Base-by-base conservation (phyloP, 768 basidiomycete genomes). In the Phylloporus sp. region DNA sequence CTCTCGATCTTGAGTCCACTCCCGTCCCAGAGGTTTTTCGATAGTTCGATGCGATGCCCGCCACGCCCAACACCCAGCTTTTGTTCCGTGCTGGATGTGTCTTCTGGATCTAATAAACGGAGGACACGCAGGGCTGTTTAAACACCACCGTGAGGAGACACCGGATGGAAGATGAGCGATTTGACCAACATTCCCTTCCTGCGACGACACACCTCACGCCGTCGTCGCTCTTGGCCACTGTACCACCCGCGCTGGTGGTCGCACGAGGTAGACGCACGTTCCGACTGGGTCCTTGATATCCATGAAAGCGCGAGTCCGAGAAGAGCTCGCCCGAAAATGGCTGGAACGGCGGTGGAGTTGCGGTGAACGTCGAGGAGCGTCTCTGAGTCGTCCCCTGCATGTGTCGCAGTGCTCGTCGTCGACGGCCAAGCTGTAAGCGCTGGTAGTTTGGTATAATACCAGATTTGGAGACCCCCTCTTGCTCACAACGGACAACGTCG, bases 1-100 rank as follows among this genome's bases (percentile, higher is more conserved):
- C 85, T 85, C 48, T 91, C 88, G 18, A 86, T 81, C 69, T 90
- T 91, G 49, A 91, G 70, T 0, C 86, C 86, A 49, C 81, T 88
- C 0, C 82, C 80, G 9, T 82, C 85, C 89, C 89, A 91, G 42
- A 88, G 72, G 61, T 91, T 91, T 43, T 84, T 79, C 12, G 85
- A 85, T 8, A 77, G 76, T 50, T 90, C 88, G n/a, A 88, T 78
- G 32, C 81, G 76, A 64, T 80, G 76, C 0, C 86, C 85, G 4
- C 85, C 85, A 28, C 70, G 70, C 13, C 85, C 86, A 11, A 77
- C 66, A 6, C 71, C 70, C 6, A 70, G 76, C 63, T 77, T 86
- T 58, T 79, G 78, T 7, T 83, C 82, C 9, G 65, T 59, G 50
- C 61, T 67, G 4, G 62, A 49, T 2, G 66, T 53, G 18, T 73